Conservation (phyloP, 345 rosid species). For the Syzygium jambos region DNA sequence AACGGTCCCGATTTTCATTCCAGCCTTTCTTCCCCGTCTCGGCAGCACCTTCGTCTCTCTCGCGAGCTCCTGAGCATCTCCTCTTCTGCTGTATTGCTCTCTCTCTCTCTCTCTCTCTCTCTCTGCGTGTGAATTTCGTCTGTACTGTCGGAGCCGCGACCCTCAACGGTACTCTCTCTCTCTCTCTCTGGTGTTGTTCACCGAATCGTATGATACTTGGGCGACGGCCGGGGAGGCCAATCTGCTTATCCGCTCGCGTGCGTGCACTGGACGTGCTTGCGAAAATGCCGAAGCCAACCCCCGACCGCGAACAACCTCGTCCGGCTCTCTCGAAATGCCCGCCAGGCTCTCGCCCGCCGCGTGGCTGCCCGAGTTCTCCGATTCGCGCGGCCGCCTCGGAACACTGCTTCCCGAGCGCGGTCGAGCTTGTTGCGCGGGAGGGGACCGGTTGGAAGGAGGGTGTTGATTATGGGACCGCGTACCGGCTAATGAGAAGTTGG, state of each 20-base stretch:
- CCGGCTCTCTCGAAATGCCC: background rate
- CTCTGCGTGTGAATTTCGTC: background rate
- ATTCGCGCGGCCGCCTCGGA: background rate
- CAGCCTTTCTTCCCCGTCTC: background rate
- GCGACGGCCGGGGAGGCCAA: background rate
- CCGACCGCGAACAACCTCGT: background rate
- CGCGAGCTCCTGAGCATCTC: background rate
- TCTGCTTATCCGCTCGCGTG: background rate
- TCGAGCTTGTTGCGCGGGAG: background rate
- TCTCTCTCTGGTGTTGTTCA: background rate
- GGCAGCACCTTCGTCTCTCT: background rate
- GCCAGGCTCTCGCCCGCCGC: background rate
- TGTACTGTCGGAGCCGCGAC: background rate
- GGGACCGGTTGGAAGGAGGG: background rate
- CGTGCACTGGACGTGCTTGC: background rate
- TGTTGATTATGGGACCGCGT: background rate
- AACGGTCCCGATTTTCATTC: background rate
- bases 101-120: background rate
- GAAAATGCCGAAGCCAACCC: background rate
- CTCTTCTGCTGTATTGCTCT: too few species aligned
- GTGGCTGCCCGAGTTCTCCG: background rate
- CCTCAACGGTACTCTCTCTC: background rate
- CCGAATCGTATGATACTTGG: background rate
- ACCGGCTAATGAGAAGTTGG: background rate
- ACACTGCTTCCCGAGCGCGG: background rate